Evolutionary conservation across 345 rosid species (phyloP).

Genomic region (Psidium friedrichsthalianum): DNA sequence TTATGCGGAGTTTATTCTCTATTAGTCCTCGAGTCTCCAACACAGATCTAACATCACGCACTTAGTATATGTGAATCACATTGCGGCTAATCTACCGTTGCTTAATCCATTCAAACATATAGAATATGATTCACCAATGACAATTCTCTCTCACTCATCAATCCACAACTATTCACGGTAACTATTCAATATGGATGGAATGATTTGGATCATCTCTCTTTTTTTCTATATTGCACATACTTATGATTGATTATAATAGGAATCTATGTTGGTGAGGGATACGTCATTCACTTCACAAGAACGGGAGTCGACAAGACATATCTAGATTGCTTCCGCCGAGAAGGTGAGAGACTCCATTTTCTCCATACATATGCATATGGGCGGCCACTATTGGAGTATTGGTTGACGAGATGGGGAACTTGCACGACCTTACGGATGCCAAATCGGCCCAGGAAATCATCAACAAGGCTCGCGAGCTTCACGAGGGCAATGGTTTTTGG

Average conservation of each 20-base stretch:
- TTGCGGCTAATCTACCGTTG: neutral
- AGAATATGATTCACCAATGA: neutral
- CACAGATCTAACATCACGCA: no score
- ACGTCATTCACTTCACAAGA: neutral
- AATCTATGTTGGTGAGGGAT: neutral
- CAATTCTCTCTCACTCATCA: no score
- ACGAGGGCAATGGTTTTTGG: neutral
- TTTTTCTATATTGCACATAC: no score
- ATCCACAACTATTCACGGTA: neutral
- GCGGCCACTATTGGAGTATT: neutral
- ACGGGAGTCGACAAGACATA: neutral
- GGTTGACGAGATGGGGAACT: neutral
- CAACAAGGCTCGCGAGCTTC: neutral
- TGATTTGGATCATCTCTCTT: neutral
- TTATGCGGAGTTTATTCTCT: no score
- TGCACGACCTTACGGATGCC: neutral
- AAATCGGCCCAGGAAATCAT: neutral
- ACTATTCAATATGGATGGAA: neutral
- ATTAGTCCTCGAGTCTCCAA: no score
- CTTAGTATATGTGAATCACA: neutral
- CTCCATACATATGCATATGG: neutral
- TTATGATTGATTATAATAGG: no score
- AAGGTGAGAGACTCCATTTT: neutral
- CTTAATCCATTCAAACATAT: neutral
- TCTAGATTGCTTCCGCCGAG: neutral